Evolutionary conservation across 352 stramenopile genomes (phyloP).

Genomic region (Blastocystis sp.): DNA sequence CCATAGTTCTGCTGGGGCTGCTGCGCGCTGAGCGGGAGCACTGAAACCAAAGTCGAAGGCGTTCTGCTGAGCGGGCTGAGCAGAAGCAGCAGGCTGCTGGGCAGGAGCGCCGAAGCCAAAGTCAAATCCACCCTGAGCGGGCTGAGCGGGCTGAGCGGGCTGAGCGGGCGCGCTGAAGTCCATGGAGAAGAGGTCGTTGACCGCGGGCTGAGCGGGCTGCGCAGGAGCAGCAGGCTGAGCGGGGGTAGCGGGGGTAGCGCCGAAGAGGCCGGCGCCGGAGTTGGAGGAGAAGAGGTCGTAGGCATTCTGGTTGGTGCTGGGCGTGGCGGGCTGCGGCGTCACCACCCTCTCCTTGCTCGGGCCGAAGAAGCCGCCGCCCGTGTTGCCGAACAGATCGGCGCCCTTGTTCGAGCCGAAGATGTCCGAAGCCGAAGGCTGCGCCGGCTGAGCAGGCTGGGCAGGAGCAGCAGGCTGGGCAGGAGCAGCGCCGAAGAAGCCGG

Average conservation of each 20-base stretch:
- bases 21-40: background rate
- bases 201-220: background rate
- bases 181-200: background rate
- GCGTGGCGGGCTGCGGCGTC: constrained; percentile 42
- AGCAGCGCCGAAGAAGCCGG: constrained; percentile 35
- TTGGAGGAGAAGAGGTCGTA: constrained; percentile 64
- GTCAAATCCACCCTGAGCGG: background rate
- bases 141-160: background rate
- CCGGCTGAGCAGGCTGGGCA: background rate
- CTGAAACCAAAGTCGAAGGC: constrained; percentile 50
- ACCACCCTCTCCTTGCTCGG: background rate
- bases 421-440: constrained; percentile 30
- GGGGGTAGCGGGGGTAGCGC: background rate
- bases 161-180: background rate
- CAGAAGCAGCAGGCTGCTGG: background rate
- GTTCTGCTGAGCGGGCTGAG: constrained; percentile 3
- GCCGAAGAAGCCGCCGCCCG: constrained; percentile 28
- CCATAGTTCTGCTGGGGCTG: constrained; percentile 50
- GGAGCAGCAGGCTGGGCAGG: constrained; percentile 9
- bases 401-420: constrained; percentile 64
- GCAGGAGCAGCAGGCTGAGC: background rate
- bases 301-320: constrained; percentile 34
- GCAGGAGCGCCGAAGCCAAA: constrained; percentile 20
- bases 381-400: constrained; percentile 44
- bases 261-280: constrained; percentile 25